Evolutionary conservation across 805 yeast genomes (phyloP), one percentile per base, ranked within the genome.

Genomic region (Candida sithepensis): DNA sequence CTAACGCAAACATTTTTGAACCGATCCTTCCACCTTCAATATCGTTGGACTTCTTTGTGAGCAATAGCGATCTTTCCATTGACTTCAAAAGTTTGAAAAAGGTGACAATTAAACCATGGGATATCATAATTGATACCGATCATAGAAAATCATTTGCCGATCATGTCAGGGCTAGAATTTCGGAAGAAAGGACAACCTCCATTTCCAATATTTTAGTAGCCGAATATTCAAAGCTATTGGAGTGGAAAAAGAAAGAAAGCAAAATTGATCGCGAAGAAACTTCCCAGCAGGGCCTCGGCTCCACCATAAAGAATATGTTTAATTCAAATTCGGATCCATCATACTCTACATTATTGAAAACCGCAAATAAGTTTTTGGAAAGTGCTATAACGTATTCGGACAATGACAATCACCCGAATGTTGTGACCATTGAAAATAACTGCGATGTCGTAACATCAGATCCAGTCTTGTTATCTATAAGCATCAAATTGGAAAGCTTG

Each of bases 361-460:
- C 67, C 49, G 54, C 84, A 20, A 65, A 71, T 41, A 82, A 78
- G 54, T 80, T 77, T 59, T 68, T 85, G 43, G 81, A 84, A 16
- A 74, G 84, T 50, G 79, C 87, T 46, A 66, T 82, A 14, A 84
- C 90, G 0, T 84, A 76, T 60, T 68, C 77, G 48, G 68, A 71
- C 38, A 71, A 68, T 43, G 49, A 54, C 7, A 58, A 59, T 12
- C 41, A 54, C 2, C 63, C 70, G 6, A 46, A 48, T 53, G 88
- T 84, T 39, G 90, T 84, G 22, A 79, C 80, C 58, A 81, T 84
- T 22, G 66, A 69, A 50, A 83, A 78, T 49, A 81, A 79, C 47
- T 66, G 82, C 20, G 81, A 79, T 49, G 81, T 82, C 3, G 73
- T 80, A 23, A 76, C 84, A 3, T 82, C 85, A 21, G 92, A 85